Conservation (phyloP, 2,329 filamentous ascomycete genomes). For the Xylariaceae sp. region DNA sequence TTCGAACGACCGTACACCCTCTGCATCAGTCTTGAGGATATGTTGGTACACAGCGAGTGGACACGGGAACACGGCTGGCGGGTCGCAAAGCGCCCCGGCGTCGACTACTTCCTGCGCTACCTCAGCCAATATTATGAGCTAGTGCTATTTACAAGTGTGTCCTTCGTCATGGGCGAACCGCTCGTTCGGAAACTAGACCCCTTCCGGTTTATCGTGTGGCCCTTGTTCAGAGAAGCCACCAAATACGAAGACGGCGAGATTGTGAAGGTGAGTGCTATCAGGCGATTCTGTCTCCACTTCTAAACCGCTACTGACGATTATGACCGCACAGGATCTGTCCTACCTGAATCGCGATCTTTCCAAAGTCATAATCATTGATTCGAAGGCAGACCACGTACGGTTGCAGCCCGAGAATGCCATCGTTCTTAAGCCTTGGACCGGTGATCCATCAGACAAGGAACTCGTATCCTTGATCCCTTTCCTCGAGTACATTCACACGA, state of each 20-base stretch:
- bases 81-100: slow-evolving; percentile 88
- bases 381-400: slow-evolving; percentile 77
- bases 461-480: slow-evolving; percentile 91
- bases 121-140: slow-evolving; percentile 97
- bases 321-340: slow-evolving; percentile 73
- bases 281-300: not conserved
- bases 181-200: slow-evolving; percentile 93
- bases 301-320: slow-evolving; percentile 19
- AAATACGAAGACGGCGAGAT: slow-evolving; percentile 96
- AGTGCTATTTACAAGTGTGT: slow-evolving; percentile 90
- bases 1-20: slow-evolving; percentile 89
- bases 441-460: slow-evolving; percentile 79
- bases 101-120: slow-evolving; percentile 97
- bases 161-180: slow-evolving; percentile 81
- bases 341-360: slow-evolving; percentile 95
- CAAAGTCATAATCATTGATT: slow-evolving; percentile 95
- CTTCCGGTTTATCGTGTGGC: slow-evolving; percentile 93
- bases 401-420: slow-evolving; percentile 97
- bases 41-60: slow-evolving; percentile 96
- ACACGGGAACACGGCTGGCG: slow-evolving; percentile 92
- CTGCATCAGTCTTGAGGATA: slow-evolving; percentile 88
- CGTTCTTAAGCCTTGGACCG: slow-evolving; percentile 86
- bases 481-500: slow-evolving; percentile 94
- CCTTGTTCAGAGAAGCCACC: slow-evolving; percentile 93
- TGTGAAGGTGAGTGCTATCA: slow-evolving; percentile 70